Evolutionary conservation across 2,329 filamentous ascomycete genomes (phyloP), one percentile per base, ranked within the genome.

Genomic region (Septoria linicola): DNA sequence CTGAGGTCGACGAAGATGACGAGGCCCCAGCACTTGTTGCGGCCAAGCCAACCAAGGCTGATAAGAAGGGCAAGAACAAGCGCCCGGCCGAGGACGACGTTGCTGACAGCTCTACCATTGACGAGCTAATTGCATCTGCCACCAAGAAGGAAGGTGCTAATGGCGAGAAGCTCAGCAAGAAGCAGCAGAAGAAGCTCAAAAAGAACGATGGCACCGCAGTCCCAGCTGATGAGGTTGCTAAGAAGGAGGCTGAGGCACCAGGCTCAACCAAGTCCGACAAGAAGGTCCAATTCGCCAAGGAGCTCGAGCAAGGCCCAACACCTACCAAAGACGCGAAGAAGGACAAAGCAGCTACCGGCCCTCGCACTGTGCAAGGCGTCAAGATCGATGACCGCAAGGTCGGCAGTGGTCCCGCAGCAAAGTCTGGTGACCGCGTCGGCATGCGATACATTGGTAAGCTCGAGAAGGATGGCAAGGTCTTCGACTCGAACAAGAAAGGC

Each of bases 241-340:
- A 74, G 39, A 83, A 84, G 70, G 76, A 81, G 54, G 51, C 41
- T n/a, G 77, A 79, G 49, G 74, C 75, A 47, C 73, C 65, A 39
- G 57, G 62, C 17, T 59, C 77, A 59, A 72, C 71, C 59, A 84
- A 84, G 79, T 76, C 78, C 51, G 87, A 88, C 72, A 96, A 96
- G 83, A 97, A 96, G 80, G 93, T 99, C 55, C 89, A 96, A 73
- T 99, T 99, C 71, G 92, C 93, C 69, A 96, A 97, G 82, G 91
- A 97, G 73, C 89, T 99, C 58, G 93, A 97, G 79, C 90, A 95
- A 74, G 93, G 93, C 54, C 93, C 93, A 58, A 95, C 90, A 36
- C 84, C 85, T 60, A 85, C 88, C 51, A 75, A 80, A 59, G 60
- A 68, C 46, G 58, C 58, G 36, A 69, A 69, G 57, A 75, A 80